Evolutionary conservation across 768 basidiomycete species (phyloP).

Genomic region (Mycena pura): DNA sequence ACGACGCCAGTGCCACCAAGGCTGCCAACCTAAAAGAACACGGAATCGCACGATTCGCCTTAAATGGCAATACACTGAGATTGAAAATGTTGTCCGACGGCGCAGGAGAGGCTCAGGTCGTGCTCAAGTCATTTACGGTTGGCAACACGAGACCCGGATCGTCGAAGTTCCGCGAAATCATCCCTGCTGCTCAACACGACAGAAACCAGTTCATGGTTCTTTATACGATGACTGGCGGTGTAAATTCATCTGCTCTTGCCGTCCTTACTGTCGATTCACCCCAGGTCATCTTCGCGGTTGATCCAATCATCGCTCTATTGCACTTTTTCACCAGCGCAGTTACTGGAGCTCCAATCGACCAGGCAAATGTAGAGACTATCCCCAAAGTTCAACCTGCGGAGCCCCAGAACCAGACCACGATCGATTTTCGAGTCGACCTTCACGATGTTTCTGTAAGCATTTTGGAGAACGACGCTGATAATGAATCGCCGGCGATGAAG

Average conservation of each 20-base stretch:
- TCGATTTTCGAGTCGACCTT: slow-evolving; percentile 84
- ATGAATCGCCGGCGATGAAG: slow-evolving; percentile 85
- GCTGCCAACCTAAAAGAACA: slow-evolving; percentile 69
- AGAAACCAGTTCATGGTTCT: slow-evolving; percentile 94
- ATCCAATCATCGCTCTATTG: slow-evolving; percentile 88
- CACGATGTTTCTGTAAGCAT: slow-evolving; percentile 90
- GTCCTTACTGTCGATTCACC: slow-evolving; percentile 93
- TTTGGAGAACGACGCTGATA: slow-evolving; percentile 81
- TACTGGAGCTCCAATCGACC: slow-evolving; percentile 21
- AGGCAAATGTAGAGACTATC: slow-evolving; percentile 14
- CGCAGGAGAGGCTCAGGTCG: slow-evolving; percentile 84
- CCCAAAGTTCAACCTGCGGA: slow-evolving; percentile 20
- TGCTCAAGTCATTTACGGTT: slow-evolving; percentile 91
- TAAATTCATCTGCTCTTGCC: slow-evolving; percentile 64
- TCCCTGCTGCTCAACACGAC: slow-evolving; percentile 88
- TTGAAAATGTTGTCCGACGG: slow-evolving; percentile 85
- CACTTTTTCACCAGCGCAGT: slow-evolving; percentile 80
- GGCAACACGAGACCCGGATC: slow-evolving; percentile 83
- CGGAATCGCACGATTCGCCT: slow-evolving; percentile 85
- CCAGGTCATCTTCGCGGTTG: slow-evolving; percentile 88
- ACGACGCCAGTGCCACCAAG: slow-evolving; percentile 67
- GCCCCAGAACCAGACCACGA: slow-evolving; percentile 25
- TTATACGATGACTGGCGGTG: slow-evolving; percentile 77
- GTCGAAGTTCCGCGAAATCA: slow-evolving; percentile 92
- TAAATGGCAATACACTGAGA: slow-evolving; percentile 80